Percentiles rank a stretch among this genome's conserved stretches.
Evolutionary conservation across 768 basidiomycete genomes (phyloP).

Genomic region (Chlorophyllum brunneum): DNA sequence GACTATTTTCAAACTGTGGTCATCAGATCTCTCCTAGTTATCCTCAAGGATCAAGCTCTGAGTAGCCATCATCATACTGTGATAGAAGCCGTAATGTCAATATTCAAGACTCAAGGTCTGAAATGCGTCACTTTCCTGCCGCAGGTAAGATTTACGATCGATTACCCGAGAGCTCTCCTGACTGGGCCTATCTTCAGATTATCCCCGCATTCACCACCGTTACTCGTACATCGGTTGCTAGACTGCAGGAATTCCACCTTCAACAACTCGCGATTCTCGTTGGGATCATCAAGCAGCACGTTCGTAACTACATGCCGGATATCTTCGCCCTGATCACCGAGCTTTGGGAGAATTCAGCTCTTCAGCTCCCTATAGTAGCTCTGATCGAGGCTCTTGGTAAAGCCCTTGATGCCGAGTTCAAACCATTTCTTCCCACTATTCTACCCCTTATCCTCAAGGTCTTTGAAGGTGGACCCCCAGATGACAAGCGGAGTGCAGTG

Average conservation of each 20-base stretch:
- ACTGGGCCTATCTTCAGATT: conserved; percentile 47
- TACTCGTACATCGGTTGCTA: conserved; percentile 74
- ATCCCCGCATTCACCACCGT: conserved; percentile 93
- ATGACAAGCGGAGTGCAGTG: conserved; percentile 74
- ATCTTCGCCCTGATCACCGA: conserved; percentile 84
- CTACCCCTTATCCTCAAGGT: conserved; percentile 87
- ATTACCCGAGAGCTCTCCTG: neutral
- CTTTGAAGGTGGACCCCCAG: conserved; percentile 65
- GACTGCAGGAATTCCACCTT: conserved; percentile 88
- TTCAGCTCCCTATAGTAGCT: conserved; percentile 90
- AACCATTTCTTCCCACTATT: conserved; percentile 89
- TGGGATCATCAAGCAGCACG: conserved; percentile 95
- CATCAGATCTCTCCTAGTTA: conserved; percentile 79
- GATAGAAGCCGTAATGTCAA: conserved; percentile 97
- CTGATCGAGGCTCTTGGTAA: conserved; percentile 91
- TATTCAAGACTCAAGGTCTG: conserved; percentile 96
- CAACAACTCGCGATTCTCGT: conserved; percentile 95
- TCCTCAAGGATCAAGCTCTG: conserved; percentile 86
- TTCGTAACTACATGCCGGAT: conserved; percentile 85
- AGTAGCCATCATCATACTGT: conserved; percentile 87
- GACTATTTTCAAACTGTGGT: conserved; percentile 98
- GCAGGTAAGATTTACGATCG: conserved; percentile 49
- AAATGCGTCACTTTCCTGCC: conserved; percentile 95
- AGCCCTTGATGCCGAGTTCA: conserved; percentile 95
- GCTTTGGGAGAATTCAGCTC: conserved; percentile 79